These are phyloP conservation scores for Friedmanniomyces endolithicus DNA, from an alignment of 495 filamentous ascomycete genomes.

Conservation along the genomic window DNA sequence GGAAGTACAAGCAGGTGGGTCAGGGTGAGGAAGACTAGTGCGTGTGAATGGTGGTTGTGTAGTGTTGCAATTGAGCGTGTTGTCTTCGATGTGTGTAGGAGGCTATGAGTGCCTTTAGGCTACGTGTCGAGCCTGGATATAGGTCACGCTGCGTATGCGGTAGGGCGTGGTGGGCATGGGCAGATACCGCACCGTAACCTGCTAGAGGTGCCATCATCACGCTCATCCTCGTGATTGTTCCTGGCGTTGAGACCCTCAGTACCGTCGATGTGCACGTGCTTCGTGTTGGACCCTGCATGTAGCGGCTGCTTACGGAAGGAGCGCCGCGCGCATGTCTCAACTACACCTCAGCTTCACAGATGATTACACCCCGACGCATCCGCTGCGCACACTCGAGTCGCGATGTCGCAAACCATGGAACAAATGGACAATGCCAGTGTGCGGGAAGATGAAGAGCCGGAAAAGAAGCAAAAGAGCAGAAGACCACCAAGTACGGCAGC, in stretches of 20 bases:
- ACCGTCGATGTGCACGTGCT: neutral
- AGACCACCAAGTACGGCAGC: conserved; percentile 62
- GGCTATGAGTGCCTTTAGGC: neutral
- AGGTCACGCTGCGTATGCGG: neutral
- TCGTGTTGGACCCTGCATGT: neutral
- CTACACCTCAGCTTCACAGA: neutral
- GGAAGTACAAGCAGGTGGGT: conserved; percentile 51
- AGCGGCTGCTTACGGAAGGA: neutral
- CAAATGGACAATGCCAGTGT: conserved; percentile 27
- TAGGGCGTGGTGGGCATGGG: too few species aligned
- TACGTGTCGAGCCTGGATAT: neutral
- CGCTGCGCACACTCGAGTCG: neutral
- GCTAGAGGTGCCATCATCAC: too few species aligned
- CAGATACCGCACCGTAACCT: too few species aligned
- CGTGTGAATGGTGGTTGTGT: neutral
- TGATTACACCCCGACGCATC: neutral
- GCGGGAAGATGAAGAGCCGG: conserved; percentile 34
- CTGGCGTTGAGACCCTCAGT: too few species aligned
- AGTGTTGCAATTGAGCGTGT: conserved; percentile 9
- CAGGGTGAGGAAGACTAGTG: conserved; percentile 41
- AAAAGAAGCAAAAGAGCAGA: conserved; percentile 74
- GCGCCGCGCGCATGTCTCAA: neutral
- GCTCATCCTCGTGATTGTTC: too few species aligned
- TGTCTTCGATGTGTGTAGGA: neutral
- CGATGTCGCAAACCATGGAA: conserved; percentile 31